These are phyloP conservation scores for Ceratocystis colombiana DNA, from an alignment of 2,329 filamentous ascomycete species.

Conservation along the genomic window DNA sequence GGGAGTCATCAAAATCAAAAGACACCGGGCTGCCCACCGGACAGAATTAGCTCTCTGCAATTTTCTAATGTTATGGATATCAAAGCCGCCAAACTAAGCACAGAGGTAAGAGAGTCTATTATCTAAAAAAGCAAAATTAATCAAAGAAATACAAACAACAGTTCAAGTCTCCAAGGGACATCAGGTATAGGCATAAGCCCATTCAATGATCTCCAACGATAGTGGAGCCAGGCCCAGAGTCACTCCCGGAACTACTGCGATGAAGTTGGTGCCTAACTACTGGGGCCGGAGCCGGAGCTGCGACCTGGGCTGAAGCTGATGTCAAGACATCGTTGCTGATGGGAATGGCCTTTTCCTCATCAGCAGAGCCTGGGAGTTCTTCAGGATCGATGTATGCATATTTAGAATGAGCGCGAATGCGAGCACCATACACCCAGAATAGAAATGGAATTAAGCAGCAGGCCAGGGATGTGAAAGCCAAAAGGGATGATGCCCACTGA, in stretches of 20 bases:
- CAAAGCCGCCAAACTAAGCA: too few species aligned
- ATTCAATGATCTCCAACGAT: constrained; percentile 19
- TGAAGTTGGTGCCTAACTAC: not conserved
- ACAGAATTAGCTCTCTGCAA: too few species aligned
- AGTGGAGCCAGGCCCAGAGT: constrained; percentile 21
- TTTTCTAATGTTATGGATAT: too few species aligned
- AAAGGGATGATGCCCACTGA: constrained; percentile 63
- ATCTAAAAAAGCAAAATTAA: too few species aligned
- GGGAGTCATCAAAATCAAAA: too few species aligned
- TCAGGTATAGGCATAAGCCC: not conserved
- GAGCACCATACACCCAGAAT: constrained; percentile 68
- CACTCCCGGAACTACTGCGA: constrained; percentile 15
- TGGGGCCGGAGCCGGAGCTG: not conserved
- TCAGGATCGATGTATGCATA: constrained; percentile 62
- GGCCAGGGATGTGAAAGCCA: constrained; percentile 63
- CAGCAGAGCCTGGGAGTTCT: constrained; percentile 28
- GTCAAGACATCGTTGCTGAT: not conserved
- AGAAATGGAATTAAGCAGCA: constrained; percentile 76
- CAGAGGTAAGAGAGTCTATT: too few species aligned
- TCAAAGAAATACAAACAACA: too few species aligned
- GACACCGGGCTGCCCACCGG: too few species aligned
- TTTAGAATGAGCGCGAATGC: constrained; percentile 57
- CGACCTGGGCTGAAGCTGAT: not conserved
- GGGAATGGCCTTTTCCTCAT: constrained; percentile 20
- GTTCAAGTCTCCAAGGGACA: too few species aligned